phyloP scores from a whole-genome alignment of 139 green algal species.

The Chlamydomonas sphaeroides region DNA sequence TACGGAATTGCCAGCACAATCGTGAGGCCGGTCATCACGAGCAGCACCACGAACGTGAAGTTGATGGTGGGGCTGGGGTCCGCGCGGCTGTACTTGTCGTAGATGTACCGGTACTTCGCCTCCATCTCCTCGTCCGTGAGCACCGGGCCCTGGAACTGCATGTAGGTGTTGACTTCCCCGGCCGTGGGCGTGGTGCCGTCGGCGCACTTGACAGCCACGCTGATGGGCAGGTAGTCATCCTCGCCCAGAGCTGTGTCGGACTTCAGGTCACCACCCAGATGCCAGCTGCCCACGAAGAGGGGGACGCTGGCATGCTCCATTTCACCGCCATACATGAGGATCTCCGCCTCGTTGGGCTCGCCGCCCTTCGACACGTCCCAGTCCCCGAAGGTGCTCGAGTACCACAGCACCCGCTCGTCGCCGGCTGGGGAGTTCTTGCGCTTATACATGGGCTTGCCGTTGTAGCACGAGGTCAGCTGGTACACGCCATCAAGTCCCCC shows the following conservation, averaged over 20 bases:
- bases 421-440: constrained; percentile 56
- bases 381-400: constrained; percentile 61
- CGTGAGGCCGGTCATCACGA: constrained; percentile 65
- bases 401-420: constrained; percentile 63
- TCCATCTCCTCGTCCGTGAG: constrained; percentile 67
- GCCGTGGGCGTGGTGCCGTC: constrained; percentile 58
- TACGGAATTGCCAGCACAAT: constrained; percentile 72
- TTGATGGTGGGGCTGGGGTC: constrained; percentile 68
- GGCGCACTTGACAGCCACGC: constrained; percentile 47
- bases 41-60: constrained; percentile 68
- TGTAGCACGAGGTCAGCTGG: constrained; percentile 62
- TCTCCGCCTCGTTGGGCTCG: constrained; percentile 61
- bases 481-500: constrained; percentile 68
- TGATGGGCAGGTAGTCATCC: constrained; percentile 59
- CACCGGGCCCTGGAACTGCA: constrained; percentile 27
- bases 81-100: constrained; percentile 55
- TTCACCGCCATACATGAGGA: constrained; percentile 71
- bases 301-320: constrained; percentile 61
- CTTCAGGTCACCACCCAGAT: constrained; percentile 59
- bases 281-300: constrained; percentile 67
- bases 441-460: constrained; percentile 68
- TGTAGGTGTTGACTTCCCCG: constrained; percentile 12
- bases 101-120: constrained; percentile 62
- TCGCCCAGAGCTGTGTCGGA: constrained; percentile 34
- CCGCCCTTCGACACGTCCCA: constrained; percentile 65